Conservation (phyloP, 331 rosid species). For the Stylosanthes scabra region DNA sequence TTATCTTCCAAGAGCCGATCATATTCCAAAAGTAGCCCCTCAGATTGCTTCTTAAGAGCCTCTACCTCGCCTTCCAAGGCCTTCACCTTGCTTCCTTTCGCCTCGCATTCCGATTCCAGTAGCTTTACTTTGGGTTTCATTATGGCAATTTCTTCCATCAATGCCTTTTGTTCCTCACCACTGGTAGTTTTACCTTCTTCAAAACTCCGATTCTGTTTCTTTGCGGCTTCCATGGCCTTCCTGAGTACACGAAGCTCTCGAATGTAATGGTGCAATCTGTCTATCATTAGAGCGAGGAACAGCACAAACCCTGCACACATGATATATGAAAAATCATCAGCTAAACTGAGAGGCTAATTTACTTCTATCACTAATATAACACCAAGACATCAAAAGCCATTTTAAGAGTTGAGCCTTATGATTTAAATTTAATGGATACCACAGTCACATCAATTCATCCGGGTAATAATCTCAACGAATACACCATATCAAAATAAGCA, state of each 20-base stretch:
- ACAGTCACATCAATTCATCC: neutral
- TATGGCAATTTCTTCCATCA: slow-evolving; percentile 63
- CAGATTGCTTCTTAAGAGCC: slow-evolving; percentile 77
- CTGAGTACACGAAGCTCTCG: slow-evolving; percentile 79
- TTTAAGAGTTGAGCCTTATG: neutral
- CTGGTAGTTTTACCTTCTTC: slow-evolving; percentile 51
- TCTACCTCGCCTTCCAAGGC: slow-evolving; percentile 63
- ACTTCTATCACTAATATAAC: neutral
- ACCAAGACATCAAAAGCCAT: neutral
- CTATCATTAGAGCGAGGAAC: slow-evolving; percentile 78
- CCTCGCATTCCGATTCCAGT: slow-evolving; percentile 66
- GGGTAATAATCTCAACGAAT: neutral
- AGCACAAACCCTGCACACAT: slow-evolving; percentile 69
- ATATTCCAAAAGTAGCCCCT: slow-evolving; percentile 78
- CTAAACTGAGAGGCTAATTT: neutral
- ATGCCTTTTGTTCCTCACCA: slow-evolving; percentile 48
- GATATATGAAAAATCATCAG: slow-evolving; percentile 10
- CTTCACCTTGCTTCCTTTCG: slow-evolving; percentile 55
- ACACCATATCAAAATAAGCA: neutral
- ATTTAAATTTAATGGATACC: neutral
- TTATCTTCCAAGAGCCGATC: slow-evolving; percentile 76
- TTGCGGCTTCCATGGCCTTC: slow-evolving; percentile 72
- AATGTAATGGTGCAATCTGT: slow-evolving; percentile 84
- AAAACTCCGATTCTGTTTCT: slow-evolving; percentile 66
- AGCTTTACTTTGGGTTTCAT: slow-evolving; percentile 54